phyloP scores from a whole-genome alignment of 75 land plant species.

The Larix kaempferi region DNA sequence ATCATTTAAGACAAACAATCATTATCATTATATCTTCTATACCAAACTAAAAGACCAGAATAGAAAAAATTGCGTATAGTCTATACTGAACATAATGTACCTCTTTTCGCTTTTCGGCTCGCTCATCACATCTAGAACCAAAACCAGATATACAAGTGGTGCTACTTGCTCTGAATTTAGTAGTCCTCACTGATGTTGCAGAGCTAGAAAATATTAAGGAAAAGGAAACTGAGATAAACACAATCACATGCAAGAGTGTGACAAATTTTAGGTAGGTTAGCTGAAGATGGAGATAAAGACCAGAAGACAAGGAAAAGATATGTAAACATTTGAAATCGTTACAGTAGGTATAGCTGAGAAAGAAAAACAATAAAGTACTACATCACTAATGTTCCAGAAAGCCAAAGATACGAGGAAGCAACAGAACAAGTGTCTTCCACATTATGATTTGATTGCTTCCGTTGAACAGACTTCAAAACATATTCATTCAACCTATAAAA shows the following conservation, averaged over 20 bases:
- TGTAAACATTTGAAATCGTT: background rate
- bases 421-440: conserved; percentile 45
- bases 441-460: conserved; percentile 15
- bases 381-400: background rate
- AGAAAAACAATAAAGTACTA: background rate
- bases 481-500: conserved; percentile 2
- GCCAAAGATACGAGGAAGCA: conserved; percentile 45
- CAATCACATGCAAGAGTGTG: too few species aligned
- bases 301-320: too few species aligned
- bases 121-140: conserved; percentile 44
- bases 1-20: background rate
- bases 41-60: background rate
- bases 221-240: conserved; percentile 1
- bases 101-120: conserved; percentile 75
- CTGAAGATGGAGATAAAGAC: too few species aligned
- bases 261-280: too few species aligned
- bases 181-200: background rate
- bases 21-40: background rate
- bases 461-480: background rate
- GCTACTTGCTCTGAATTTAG: background rate
- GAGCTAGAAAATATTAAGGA: background rate
- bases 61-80: background rate
- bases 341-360: background rate
- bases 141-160: conserved; percentile 16
- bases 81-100: conserved; percentile 18